A percentile compares a stretch with the other conserved stretches of the same genome.
Evolutionary conservation across 179 eudicot species (phyloP).

Genomic region (Drosera spatulata): DNA sequence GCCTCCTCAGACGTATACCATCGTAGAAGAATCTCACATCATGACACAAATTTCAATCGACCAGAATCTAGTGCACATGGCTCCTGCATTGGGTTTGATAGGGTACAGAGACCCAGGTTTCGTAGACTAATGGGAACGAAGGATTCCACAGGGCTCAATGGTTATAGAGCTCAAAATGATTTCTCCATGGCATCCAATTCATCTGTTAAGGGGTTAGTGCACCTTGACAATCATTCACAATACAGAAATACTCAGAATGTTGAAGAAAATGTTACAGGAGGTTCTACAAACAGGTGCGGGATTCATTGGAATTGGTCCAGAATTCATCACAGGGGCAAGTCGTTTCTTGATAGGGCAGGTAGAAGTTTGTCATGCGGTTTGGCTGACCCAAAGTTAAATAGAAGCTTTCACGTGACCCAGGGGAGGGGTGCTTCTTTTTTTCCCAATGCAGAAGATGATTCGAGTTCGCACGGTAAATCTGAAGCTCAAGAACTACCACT

Average conservation of each 20-base stretch:
- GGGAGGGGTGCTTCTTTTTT: constrained; percentile 32
- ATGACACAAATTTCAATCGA: constrained; percentile 26
- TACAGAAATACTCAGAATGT: constrained; percentile 29
- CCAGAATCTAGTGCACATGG: constrained; percentile 37
- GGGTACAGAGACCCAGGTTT: constrained; percentile 59
- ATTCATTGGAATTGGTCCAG: constrained; percentile 96
- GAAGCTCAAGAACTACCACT: constrained; percentile 72
- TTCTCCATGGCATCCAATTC: constrained; percentile 81
- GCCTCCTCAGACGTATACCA: constrained; percentile 35
- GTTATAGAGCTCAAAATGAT: constrained; percentile 34
- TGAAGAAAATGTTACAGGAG: constrained; percentile 39
- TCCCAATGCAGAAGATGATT: constrained; percentile 33
- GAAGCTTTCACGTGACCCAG: constrained; percentile 30
- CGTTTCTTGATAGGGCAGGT: constrained; percentile 84
- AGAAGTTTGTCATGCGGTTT: constrained; percentile 85
- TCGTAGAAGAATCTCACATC: constrained; percentile 17
- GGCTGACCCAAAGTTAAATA: constrained; percentile 58
- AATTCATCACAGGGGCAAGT: constrained; percentile 81
- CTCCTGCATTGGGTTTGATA: constrained; percentile 36
- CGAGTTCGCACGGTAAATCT: constrained; percentile 48
- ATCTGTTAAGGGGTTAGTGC: constrained; percentile 39
- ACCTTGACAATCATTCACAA: constrained; percentile 22
- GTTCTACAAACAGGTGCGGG: constrained; percentile 71
- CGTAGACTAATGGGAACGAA: constrained; percentile 51
- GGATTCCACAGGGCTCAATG: constrained; percentile 29